These are phyloP conservation scores for Schizophyllum commune DNA, from an alignment of 1,284 basidiomycete species.

Conservation along the genomic window DNA sequence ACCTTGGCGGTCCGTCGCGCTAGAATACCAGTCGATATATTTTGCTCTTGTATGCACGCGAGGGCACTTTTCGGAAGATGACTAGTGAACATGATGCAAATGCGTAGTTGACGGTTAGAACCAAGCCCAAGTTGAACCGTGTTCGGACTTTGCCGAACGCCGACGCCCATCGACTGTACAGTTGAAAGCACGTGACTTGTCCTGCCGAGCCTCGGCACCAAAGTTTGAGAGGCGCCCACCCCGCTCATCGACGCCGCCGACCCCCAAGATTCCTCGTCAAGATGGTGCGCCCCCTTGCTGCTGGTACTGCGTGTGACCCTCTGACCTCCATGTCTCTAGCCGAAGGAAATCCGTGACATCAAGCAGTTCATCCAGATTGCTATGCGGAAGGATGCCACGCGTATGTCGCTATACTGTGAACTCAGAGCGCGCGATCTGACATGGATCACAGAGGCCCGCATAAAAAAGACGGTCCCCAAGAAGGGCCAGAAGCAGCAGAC, in stretches of 20 bases:
- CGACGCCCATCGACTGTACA: not conserved
- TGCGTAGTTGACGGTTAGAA: not conserved
- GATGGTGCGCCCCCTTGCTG: not conserved
- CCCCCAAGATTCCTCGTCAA: not conserved
- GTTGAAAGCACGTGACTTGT: not conserved
- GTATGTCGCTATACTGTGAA: slow-evolving; percentile 30
- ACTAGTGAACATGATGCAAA: not conserved
- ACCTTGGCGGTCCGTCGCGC: too few relatives aligned
- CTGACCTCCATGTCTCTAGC: slow-evolving; percentile 41
- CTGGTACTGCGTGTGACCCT: too few relatives aligned
- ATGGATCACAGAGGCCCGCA: slow-evolving; percentile 70
- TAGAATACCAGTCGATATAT: too few relatives aligned
- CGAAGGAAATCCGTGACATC: slow-evolving; percentile 97
- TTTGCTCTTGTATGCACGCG: too few relatives aligned
- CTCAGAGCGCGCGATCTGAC: not conserved
- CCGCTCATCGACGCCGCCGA: not conserved
- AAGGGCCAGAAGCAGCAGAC: slow-evolving; percentile 75
- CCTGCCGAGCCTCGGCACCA: not conserved
- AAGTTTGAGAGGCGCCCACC: not conserved
- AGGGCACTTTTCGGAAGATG: not conserved
- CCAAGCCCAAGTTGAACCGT: not conserved
- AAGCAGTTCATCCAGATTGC: slow-evolving; percentile 98
- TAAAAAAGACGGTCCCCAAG: slow-evolving; percentile 85
- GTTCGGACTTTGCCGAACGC: not conserved
- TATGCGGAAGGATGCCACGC: slow-evolving; percentile 79